A percentile compares a stretch with the other conserved stretches of the same genome.
Evolutionary conservation across 768 basidiomycete genomes (phyloP).

Genomic region (Dentipellis sp.): DNA sequence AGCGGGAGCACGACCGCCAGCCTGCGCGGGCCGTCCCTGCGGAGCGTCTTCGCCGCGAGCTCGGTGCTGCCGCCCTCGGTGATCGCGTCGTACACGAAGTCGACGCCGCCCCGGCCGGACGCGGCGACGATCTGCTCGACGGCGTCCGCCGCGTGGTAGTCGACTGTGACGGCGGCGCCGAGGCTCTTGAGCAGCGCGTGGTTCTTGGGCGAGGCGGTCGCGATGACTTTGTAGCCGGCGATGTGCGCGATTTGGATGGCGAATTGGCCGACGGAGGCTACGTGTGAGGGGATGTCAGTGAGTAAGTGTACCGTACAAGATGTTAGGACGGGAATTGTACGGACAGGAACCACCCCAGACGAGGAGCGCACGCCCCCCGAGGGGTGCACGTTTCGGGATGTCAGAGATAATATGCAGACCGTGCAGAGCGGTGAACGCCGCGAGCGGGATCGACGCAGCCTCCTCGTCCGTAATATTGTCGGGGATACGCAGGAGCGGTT

Average conservation of each 20-base stretch:
- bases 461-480: not conserved
- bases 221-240: constrained; percentile 25
- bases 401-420: not conserved
- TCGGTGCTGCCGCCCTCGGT: not conserved
- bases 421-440: not conserved
- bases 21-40: not conserved
- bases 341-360: not conserved
- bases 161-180: constrained; percentile 28
- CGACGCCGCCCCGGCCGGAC: constrained; percentile 15
- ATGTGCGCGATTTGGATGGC: constrained; percentile 26
- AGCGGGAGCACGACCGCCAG: not conserved
- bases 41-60: not conserved
- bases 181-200: constrained; percentile 22
- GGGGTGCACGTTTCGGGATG: not conserved
- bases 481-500: not conserved
- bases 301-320: constrained; percentile 17
- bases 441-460: not conserved
- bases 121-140: constrained; percentile 18
- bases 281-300: constrained; percentile 15
- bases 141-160: constrained; percentile 19
- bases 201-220: constrained; percentile 28
- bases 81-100: constrained; percentile 10
- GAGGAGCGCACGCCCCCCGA: not conserved
- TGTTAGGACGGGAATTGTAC: not conserved
- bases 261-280: constrained; percentile 13